Conservation (phyloP, 495 filamentous ascomycete genomes). For the Podospora didyma region DNA sequence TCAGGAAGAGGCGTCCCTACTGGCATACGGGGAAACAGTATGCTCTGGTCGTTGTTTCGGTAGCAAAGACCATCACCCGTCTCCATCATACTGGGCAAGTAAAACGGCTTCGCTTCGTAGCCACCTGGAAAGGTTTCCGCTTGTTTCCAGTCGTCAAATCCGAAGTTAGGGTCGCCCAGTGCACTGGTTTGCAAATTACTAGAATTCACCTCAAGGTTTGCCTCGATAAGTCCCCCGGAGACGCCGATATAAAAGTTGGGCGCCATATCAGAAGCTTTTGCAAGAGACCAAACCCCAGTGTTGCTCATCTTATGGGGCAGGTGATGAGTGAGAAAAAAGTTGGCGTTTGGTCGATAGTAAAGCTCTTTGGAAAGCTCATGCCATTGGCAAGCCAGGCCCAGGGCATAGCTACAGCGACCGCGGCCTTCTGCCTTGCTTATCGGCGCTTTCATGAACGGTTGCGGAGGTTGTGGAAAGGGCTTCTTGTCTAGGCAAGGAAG, state of each 20-base stretch:
- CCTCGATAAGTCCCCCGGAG: conserved; percentile 36
- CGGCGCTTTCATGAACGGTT: conserved; percentile 25
- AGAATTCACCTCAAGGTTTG: conserved; percentile 15
- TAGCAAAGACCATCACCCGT: conserved; percentile 23
- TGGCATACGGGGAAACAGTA: conserved; percentile 13
- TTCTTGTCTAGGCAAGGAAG: conserved; percentile 29
- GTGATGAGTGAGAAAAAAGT: conserved; percentile 29
- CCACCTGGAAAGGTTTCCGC: neutral
- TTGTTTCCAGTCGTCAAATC: conserved; percentile 13
- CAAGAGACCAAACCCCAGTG: conserved; percentile 37
- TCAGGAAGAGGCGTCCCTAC: conserved; percentile 1
- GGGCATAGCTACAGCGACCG: conserved; percentile 24
- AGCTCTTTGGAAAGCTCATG: conserved; percentile 35
- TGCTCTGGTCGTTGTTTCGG: conserved; percentile 18
- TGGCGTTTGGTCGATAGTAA: conserved; percentile 43
- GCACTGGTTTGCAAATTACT: neutral
- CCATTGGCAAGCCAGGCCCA: conserved; percentile 33
- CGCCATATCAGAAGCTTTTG: conserved; percentile 36
- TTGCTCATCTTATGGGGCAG: conserved; percentile 5
- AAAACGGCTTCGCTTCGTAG: conserved; percentile 10
- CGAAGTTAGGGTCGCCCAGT: conserved; percentile 22
- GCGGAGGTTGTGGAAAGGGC: conserved; percentile 34
- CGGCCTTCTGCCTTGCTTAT: neutral
- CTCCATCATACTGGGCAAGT: conserved; percentile 21
- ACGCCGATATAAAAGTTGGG: conserved; percentile 40